A percentile compares a stretch with the other conserved stretches of the same genome.
Conservation (phyloP, 257 asterid species). For the Jacaranda mimosifolia region DNA sequence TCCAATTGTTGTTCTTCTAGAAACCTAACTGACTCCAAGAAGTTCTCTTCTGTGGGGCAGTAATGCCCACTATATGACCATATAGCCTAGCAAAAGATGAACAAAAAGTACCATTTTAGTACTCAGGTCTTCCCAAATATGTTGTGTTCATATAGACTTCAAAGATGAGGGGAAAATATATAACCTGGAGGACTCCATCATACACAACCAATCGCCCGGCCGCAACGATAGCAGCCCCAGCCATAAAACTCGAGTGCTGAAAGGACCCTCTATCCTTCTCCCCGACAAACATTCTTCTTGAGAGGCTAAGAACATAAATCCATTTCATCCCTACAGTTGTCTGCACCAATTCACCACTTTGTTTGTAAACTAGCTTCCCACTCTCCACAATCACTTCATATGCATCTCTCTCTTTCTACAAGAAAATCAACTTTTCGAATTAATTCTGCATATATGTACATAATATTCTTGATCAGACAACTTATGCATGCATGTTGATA, state of each 20-base stretch:
- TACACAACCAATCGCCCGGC: constrained; percentile 4
- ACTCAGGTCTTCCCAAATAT: too few species aligned
- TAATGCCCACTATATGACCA: constrained; percentile 31
- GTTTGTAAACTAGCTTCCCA: constrained; percentile 23
- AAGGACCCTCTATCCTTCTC: constrained; percentile 17
- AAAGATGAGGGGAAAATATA: not conserved
- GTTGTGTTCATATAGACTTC: not conserved
- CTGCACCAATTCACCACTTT: constrained; percentile 17
- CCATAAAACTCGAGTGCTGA: constrained; percentile 29
- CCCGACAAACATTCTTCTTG: constrained; percentile 14
- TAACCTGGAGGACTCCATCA: not conserved
- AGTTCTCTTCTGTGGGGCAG: constrained; percentile 22
- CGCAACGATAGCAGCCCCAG: constrained; percentile 10
- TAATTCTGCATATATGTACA: too few species aligned
- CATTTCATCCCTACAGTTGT: constrained; percentile 18
- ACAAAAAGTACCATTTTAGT: too few species aligned
- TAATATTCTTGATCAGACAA: not conserved
- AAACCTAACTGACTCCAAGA: not conserved
- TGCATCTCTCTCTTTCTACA: constrained; percentile 27
- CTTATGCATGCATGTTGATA: not conserved
- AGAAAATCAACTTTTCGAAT: not conserved
- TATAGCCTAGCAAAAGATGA: constrained; percentile 23
- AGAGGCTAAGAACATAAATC: constrained; percentile 23
- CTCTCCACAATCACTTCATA: constrained; percentile 23
- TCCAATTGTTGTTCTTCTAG: constrained; percentile 24